Base-by-base conservation (phyloP, 352 stramenopile species). In the Phytophthora tentaculata region DNA sequence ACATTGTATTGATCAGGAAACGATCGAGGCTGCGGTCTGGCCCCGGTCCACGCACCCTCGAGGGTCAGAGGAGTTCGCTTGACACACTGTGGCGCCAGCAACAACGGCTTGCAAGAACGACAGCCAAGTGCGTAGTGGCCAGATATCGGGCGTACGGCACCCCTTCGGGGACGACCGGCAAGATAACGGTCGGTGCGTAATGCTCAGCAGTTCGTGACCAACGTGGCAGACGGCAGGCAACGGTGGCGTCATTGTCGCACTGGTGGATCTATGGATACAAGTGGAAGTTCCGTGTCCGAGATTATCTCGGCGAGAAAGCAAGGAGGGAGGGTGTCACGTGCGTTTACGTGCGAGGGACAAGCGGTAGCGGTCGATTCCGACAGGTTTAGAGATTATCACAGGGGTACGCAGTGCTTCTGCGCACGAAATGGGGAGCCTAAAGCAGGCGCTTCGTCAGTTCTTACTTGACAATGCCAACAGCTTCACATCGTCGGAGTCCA, bases 1-100 rank as follows among this genome's bases (percentile, higher is more conserved):
- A n/a, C n/a, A n/a, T n/a, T n/a, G n/a, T n/a, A n/a, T 62, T 62
- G 41, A 51, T 37, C 23, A 24, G 56, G 24, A 66, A 71, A 71
- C 49, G 56, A 71, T 51, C 50, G 45, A 39, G 29, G 29, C 44
- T 7, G 19, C 20, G 19, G 13, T 29, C 39, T 35, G 39, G 6
- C 8, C 19, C 20, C 60, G 26, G 12, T 51, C 4, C 22, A 41
- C 37, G 35, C 50, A 24, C 14, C 44, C 8, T 35, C 2, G 16
- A 52, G 19, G 22, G 24, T 3, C 32, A 1, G 24, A 50, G 32
- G 32, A 32, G 28, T n/a, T 53, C 24, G 52, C 49, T 62, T 56
- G 24, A 61, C 16, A 17, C 24, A 3, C 28, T 24, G 49, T 59
- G 43, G 44, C 51, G 41, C 52, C 51, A 70, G 55, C 37, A 24